These are phyloP conservation scores for Thielaviopsis euricoi DNA, from an alignment of 2,329 filamentous ascomycete genomes.

Conservation along the genomic window DNA sequence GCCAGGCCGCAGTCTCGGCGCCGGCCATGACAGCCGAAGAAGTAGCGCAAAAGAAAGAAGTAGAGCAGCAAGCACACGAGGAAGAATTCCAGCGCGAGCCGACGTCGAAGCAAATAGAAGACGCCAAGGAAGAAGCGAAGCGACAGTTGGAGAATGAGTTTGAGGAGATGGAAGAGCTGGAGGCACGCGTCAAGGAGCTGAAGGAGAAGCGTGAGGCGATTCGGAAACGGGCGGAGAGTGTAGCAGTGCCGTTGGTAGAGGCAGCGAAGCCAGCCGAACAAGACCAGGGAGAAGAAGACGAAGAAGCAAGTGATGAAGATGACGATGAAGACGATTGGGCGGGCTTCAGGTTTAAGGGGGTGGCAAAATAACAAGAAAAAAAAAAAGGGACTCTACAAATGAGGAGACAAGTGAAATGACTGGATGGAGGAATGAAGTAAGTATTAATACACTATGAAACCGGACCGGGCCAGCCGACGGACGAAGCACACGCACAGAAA, in stretches of 20 bases:
- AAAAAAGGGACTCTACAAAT: neutral
- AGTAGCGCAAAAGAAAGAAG: constrained; percentile 36
- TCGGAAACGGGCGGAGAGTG: constrained; percentile 22
- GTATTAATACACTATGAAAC: no score
- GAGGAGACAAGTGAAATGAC: no score
- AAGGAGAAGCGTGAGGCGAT: constrained; percentile 57
- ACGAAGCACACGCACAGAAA: no score
- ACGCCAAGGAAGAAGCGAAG: constrained; percentile 60
- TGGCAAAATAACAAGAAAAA: no score
- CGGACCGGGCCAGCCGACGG: no score
- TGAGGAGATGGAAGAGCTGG: constrained; percentile 67
- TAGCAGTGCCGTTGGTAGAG: constrained; percentile 17
- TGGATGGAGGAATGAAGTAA: no score
- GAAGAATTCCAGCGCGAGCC: constrained; percentile 23
- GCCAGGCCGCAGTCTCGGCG: constrained; percentile 43
- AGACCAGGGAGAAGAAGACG: constrained; percentile 30
- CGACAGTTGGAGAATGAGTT: constrained; percentile 61
- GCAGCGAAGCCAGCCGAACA: constrained; percentile 23
- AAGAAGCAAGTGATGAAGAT: constrained; percentile 31
- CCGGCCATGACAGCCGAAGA: constrained; percentile 51
- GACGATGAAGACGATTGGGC: constrained; percentile 43
- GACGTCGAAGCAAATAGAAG: constrained; percentile 36
- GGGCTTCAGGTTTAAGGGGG: constrained; percentile 25
- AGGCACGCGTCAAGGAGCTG: constrained; percentile 50
- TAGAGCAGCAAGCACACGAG: constrained; percentile 30